phyloP scores from a whole-genome alignment of 176 grass and related monocot genomes.

The Phoenix dactylifera region DNA sequence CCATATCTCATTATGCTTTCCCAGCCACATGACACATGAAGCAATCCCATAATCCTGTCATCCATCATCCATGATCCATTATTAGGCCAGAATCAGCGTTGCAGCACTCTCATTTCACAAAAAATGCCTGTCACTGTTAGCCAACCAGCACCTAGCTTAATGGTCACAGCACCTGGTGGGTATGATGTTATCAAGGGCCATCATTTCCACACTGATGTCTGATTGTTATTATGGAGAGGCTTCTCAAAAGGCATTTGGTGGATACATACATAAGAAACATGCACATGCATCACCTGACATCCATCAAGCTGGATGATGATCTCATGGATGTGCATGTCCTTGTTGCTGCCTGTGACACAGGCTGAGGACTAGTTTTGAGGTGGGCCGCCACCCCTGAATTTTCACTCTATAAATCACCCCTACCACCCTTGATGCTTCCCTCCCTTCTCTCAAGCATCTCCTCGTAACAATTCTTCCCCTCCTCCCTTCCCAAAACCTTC shows the following conservation, averaged over 20 bases:
- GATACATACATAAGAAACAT: constrained; percentile 1
- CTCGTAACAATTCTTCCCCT: constrained; percentile 12
- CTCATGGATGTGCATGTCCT: neutral
- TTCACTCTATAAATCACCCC: constrained; percentile 4
- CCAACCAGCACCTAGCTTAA: neutral
- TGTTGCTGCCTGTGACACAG: too few species aligned
- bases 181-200: neutral
- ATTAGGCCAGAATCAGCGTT: too few species aligned
- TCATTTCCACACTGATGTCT: neutral
- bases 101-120: neutral
- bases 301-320: neutral
- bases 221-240: constrained; percentile 20
- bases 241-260: constrained; percentile 18
- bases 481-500: constrained; percentile 3
- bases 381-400: neutral
- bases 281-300: neutral
- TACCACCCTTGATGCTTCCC: neutral
- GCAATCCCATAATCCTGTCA: too few species aligned
- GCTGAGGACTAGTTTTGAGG: too few species aligned
- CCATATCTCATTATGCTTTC: neutral
- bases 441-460: constrained; percentile 21
- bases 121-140: constrained; percentile 7
- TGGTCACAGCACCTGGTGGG: neutral
- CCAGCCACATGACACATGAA: neutral
- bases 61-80: too few species aligned